Evolutionary conservation across 106 monocot genomes (phyloP).

Genomic region (Hemerocallis citrina): DNA sequence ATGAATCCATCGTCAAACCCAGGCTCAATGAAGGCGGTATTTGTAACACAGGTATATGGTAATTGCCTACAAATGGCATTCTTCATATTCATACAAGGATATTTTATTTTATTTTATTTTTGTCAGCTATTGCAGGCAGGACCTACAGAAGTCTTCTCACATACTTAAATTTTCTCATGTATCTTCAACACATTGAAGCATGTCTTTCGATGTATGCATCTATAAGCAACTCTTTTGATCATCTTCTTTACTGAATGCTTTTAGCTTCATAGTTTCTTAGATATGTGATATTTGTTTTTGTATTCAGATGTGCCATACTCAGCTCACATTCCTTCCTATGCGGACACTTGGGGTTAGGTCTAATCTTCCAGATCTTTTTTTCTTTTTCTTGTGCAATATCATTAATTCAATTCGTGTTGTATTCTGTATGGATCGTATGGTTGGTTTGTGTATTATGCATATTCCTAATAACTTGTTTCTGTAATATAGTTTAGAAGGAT

Average conservation of each 20-base stretch:
- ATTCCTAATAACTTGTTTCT: too few species aligned
- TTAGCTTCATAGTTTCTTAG: too few species aligned
- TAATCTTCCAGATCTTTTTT: too few species aligned
- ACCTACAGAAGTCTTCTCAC: constrained; percentile 36
- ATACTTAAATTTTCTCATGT: constrained; percentile 43
- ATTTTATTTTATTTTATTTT: neutral
- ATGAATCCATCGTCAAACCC: constrained; percentile 27
- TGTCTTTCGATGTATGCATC: constrained; percentile 28
- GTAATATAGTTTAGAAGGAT: too few species aligned
- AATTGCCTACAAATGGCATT: neutral
- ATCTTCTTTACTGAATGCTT: neutral
- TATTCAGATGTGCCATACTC: constrained; percentile 34
- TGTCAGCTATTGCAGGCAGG: constrained; percentile 38
- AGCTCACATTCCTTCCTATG: constrained; percentile 41
- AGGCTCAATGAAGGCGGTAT: constrained; percentile 33
- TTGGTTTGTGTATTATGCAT: too few species aligned
- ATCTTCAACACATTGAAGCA: constrained; percentile 47
- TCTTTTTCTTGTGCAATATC: too few species aligned
- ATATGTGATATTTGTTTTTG: neutral
- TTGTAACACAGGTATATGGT: constrained; percentile 36
- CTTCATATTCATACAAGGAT: neutral
- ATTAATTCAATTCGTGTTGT: too few species aligned
- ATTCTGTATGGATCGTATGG: too few species aligned
- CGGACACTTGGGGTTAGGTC: constrained; percentile 45
- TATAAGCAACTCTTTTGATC: neutral